Percentiles rank a stretch among this genome's conserved stretches.
Conservation (phyloP, 768 basidiomycete genomes). For the Tylopilus rubrobrunneus region DNA sequence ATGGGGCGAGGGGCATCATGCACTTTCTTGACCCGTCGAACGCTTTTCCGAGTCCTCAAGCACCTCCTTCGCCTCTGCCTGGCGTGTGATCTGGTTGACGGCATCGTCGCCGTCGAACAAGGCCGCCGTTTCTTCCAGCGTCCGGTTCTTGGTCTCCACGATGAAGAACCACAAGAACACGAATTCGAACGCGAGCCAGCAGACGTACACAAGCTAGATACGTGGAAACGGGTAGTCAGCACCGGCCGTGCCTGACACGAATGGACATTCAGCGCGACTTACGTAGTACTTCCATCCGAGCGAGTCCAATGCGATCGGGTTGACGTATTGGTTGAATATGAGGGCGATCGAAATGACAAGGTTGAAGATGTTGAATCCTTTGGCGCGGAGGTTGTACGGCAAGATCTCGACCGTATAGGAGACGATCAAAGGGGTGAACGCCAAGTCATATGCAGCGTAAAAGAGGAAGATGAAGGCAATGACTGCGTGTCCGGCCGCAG, state of each 20-base stretch:
- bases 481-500: slow-evolving; percentile 59
- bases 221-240: background rate
- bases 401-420: slow-evolving; percentile 88
- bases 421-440: slow-evolving; percentile 83
- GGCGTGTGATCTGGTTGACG: slow-evolving; percentile 32
- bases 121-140: slow-evolving; percentile 79
- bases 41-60: slow-evolving; percentile 23
- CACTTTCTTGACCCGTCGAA: slow-evolving; percentile 1
- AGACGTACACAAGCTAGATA: slow-evolving; percentile 59
- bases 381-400: slow-evolving; percentile 78
- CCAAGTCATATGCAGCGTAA: slow-evolving; percentile 75
- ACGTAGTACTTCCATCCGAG: slow-evolving; percentile 79
- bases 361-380: slow-evolving; percentile 81
- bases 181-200: slow-evolving; percentile 65
- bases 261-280: slow-evolving; percentile 14
- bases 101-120: slow-evolving; percentile 72
- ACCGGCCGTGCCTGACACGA: background rate
- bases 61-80: slow-evolving; percentile 18
- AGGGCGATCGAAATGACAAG: slow-evolving; percentile 74
- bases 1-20: slow-evolving; percentile 1
- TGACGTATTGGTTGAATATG: slow-evolving; percentile 88
- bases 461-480: slow-evolving; percentile 84
- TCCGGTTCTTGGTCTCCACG: slow-evolving; percentile 68
- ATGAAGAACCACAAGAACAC: slow-evolving; percentile 65
- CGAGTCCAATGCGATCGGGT: slow-evolving; percentile 67